Percentiles rank a stretch among this genome's conserved stretches.
phyloP scores from a whole-genome alignment of 2,329 filamentous ascomycete species.

The Arachnopeziza araneosa region DNA sequence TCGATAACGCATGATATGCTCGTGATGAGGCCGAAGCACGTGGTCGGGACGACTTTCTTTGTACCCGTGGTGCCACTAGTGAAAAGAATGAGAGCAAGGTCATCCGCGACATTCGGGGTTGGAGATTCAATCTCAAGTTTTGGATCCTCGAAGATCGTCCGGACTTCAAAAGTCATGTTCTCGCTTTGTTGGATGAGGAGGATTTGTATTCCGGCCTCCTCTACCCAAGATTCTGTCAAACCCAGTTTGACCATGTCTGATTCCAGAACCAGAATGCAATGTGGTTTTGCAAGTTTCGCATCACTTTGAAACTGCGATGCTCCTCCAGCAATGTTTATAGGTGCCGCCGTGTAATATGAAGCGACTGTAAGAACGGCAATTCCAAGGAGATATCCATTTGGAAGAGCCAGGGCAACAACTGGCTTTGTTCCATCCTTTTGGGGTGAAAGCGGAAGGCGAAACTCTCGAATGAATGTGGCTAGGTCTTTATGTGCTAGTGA shows the following conservation, averaged over 20 bases:
- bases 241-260: slow-evolving; percentile 37
- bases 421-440: slow-evolving; percentile 3
- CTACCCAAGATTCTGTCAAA: slow-evolving; percentile 32
- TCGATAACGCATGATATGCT: slow-evolving; percentile 48
- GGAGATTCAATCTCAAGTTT: slow-evolving; percentile 1
- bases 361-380: slow-evolving; percentile 43
- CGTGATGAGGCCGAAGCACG: slow-evolving; percentile 43
- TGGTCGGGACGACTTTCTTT: slow-evolving; percentile 53
- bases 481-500: slow-evolving; percentile 26
- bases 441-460: slow-evolving; percentile 27
- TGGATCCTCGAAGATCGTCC: slow-evolving; percentile 7
- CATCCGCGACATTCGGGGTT: slow-evolving; percentile 38
- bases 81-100: slow-evolving; percentile 48
- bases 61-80: slow-evolving; percentile 53
- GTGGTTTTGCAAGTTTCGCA: slow-evolving; percentile 41
- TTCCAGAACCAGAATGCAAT: slow-evolving; percentile 40
- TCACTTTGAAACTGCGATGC: slow-evolving; percentile 46
- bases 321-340: slow-evolving; percentile 44
- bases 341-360: slow-evolving; percentile 46
- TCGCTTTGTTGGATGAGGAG: slow-evolving; percentile 35
- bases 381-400: slow-evolving; percentile 49
- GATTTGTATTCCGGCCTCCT: slow-evolving; percentile 33
- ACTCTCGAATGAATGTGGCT: slow-evolving; percentile 30
- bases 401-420: slow-evolving; percentile 40
- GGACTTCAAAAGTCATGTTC: slow-evolving; percentile 35